Percentiles rank a stretch among this genome's conserved stretches.
These are phyloP conservation scores for Maudiozyma bulderi DNA, from an alignment of 805 yeast genomes.

Conservation along the genomic window DNA sequence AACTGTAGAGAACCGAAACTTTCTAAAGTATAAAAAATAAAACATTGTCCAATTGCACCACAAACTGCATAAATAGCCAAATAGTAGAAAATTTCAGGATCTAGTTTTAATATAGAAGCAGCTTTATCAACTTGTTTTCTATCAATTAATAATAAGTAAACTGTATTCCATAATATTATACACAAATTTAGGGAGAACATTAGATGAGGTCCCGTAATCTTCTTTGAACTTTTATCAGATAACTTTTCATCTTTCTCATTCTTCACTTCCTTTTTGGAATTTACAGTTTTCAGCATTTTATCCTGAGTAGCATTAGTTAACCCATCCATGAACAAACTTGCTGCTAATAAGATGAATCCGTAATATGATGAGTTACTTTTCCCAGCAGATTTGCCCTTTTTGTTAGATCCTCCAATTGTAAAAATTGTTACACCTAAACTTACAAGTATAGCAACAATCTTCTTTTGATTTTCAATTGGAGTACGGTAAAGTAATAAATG, in stretches of 20 bases:
- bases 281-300: slow-evolving; percentile 46
- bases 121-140: slow-evolving; percentile 27
- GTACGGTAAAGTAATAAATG: slow-evolving; percentile 64
- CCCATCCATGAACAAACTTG: slow-evolving; percentile 77
- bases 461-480: slow-evolving; percentile 65
- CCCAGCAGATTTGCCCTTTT: slow-evolving; percentile 13
- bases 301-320: slow-evolving; percentile 91
- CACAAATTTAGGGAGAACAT: slow-evolving; percentile 62
- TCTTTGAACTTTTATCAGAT: slow-evolving; percentile 5
- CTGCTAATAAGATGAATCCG: slow-evolving; percentile 52
- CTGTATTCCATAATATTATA: slow-evolving; percentile 37
- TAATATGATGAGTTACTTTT: slow-evolving; percentile 32
- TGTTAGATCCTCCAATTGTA: slow-evolving; percentile 44
- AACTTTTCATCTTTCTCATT: slow-evolving; percentile 4
- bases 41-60: slow-evolving; percentile 92
- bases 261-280: slow-evolving; percentile 3
- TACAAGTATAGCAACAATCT: slow-evolving; percentile 65
- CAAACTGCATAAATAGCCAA: slow-evolving; percentile 58
- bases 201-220: slow-evolving; percentile 73
- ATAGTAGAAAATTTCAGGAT: slow-evolving; percentile 48
- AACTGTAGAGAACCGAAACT: slow-evolving; percentile 75
- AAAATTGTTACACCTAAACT: slow-evolving; percentile 78
- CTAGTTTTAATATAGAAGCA: slow-evolving; percentile 27
- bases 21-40: slow-evolving; percentile 77
- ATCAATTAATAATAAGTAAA: slow-evolving; percentile 33